phyloP scores from a whole-genome alignment of 2,329 filamentous ascomycete genomes.

The Allantophomopsis cytisporea region DNA sequence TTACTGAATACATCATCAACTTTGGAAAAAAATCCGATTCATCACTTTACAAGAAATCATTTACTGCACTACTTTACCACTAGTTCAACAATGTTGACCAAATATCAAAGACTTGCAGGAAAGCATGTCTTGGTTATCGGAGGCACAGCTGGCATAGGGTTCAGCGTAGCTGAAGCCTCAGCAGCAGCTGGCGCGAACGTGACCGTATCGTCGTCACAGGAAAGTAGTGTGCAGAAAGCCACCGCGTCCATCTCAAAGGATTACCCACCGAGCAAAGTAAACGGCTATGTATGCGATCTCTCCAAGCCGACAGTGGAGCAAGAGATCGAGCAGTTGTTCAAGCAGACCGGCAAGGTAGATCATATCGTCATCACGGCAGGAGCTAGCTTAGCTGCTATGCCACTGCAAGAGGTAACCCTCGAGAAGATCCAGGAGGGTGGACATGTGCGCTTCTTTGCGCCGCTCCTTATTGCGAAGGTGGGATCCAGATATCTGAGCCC shows the following conservation, averaged over 20 bases:
- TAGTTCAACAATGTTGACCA: background rate
- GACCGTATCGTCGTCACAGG: slow-evolving; percentile 7
- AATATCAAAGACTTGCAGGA: slow-evolving; percentile 17
- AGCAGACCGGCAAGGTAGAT: slow-evolving; percentile 11
- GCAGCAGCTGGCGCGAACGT: slow-evolving; percentile 10
- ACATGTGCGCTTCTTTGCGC: slow-evolving; percentile 12
- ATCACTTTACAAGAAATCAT: no score
- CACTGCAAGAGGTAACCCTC: slow-evolving; percentile 4
- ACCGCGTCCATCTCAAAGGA: background rate
- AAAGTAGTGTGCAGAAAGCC: slow-evolving; percentile 2
- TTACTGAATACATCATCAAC: no score
- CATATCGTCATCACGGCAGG: slow-evolving; percentile 16
- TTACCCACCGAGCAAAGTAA: slow-evolving; percentile 1
- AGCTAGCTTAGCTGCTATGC: slow-evolving; percentile 4
- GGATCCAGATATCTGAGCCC: slow-evolving; percentile 5
- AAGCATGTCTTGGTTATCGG: slow-evolving; percentile 15
- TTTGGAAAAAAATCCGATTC: no score
- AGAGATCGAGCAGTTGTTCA: slow-evolving; percentile 29
- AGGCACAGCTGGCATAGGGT: slow-evolving; percentile 14
- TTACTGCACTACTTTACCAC: no score
- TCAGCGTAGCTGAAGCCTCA: slow-evolving; percentile 12
- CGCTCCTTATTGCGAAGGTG: slow-evolving; percentile 13
- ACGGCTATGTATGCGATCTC: slow-evolving; percentile 11
- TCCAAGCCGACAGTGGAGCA: slow-evolving; percentile 5
- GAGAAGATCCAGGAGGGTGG: slow-evolving; percentile 6